Evolutionary conservation across 176 grass and related monocot species (phyloP).

Genomic region (Musa itinerans): DNA sequence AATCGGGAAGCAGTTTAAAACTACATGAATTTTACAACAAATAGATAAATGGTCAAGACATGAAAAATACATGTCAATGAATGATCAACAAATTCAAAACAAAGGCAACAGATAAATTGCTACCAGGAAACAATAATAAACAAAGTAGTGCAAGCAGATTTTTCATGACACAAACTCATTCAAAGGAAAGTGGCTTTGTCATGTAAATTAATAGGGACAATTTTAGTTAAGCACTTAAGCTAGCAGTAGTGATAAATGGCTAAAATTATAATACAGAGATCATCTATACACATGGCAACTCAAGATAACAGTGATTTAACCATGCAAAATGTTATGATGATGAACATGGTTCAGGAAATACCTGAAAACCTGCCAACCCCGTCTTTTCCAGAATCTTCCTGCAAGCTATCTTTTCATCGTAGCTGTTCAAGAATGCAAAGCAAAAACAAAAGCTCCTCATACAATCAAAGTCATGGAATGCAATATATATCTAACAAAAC

Average conservation of each 20-base stretch:
- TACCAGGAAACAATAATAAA: too few species aligned
- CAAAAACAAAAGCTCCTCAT: constrained; percentile 6
- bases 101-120: too few species aligned
- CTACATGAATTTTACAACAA: too few species aligned
- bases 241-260: background rate
- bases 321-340: background rate
- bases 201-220: background rate
- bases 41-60: too few species aligned
- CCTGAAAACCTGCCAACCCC: constrained; percentile 86
- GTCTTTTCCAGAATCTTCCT: constrained; percentile 90
- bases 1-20: constrained; percentile 6
- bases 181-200: background rate
- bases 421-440: constrained; percentile 36
- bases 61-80: too few species aligned
- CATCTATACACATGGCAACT: background rate
- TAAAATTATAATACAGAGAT: background rate
- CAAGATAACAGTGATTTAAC: background rate
- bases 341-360: constrained; percentile 23
- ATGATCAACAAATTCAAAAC: too few species aligned
- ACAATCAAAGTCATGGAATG: background rate
- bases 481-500: background rate
- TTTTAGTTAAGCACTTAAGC: background rate
- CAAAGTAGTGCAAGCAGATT: background rate
- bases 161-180: background rate
- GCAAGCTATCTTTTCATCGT: constrained; percentile 87